Base-by-base conservation (phyloP, 768 basidiomycete species). In the Ramaria rubella region DNA sequence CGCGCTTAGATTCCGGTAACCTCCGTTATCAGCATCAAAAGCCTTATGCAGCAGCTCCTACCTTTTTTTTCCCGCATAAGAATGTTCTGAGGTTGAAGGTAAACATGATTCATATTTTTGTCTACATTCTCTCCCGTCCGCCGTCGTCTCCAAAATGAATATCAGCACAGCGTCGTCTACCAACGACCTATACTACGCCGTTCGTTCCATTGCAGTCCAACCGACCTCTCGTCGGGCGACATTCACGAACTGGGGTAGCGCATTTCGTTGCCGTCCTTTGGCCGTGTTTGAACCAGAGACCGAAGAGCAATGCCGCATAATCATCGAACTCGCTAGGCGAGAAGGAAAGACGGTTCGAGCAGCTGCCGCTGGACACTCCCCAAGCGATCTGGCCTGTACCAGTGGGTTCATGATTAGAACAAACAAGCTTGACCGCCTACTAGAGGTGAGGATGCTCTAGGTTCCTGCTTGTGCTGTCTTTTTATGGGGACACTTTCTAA, bases 321-420 rank as follows among this genome's bases (percentile, higher is more conserved):
- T 94, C 45, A 75, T 98, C 26, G 89, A 90, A 65, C 82, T 93
- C 24, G 93, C 94, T 0, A 75, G 84, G 17, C 75, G 87, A 42
- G 82, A 93, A 66, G 73, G 78, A 15, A 82, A 80, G 65, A 75
- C 79, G 21, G 76, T 98, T 31, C 82, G 93, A 55, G 87, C 90
- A 1, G 87, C 85, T 12, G 96, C 93, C 12, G 83, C 91, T 15
- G 95, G 94, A 2, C 94, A 97, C 72, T 90, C 87, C 57, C 95
- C 95, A 23, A 89, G 86, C 65, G 95, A 99, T 72, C 77, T 98
- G 49, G 89, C 91, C 0, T 97, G 93, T 71, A 96, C 94, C 0
- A 79, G 74, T 51, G 90, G 84, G 11, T 94, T 81, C 72, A 87
- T 97, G 83, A 71, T 98, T 56, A 78, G 87, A 52, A 89, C 89